Evolutionary conservation across 345 rosid species (phyloP).

Genomic region (Rubroshorea leprosula): DNA sequence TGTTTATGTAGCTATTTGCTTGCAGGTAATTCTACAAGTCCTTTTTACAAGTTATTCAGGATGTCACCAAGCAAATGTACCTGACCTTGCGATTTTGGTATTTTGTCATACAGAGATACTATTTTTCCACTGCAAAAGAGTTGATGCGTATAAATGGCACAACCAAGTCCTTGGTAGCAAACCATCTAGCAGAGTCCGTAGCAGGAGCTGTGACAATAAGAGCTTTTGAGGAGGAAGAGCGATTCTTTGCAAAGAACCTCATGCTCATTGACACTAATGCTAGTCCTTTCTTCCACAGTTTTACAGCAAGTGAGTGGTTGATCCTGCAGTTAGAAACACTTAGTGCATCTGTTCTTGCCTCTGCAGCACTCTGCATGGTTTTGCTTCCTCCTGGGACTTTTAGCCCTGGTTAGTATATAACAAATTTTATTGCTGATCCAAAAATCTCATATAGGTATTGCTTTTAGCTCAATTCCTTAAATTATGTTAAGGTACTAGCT

Average conservation of each 20-base stretch:
- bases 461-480: not conserved
- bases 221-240: conserved; percentile 83
- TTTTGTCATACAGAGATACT: conserved; percentile 54
- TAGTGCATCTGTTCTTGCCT: conserved; percentile 68
- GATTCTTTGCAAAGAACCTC: conserved; percentile 71
- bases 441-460: not conserved
- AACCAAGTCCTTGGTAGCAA: conserved; percentile 85
- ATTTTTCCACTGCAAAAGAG: conserved; percentile 79
- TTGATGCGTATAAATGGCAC: conserved; percentile 88
- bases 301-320: conserved; percentile 90
- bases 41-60: not conserved
- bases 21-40: conserved; percentile 53
- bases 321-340: conserved; percentile 77
- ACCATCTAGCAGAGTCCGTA: conserved; percentile 89
- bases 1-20: conserved; percentile 50
- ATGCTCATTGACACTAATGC: conserved; percentile 73
- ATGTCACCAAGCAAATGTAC: not conserved
- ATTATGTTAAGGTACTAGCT: not conserved
- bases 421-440: not conserved
- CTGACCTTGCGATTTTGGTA: not conserved
- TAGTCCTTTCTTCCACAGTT: conserved; percentile 84
- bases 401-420: conserved; percentile 57
- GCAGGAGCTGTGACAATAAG: conserved; percentile 86
- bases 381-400: conserved; percentile 90
- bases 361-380: conserved; percentile 90